These are phyloP conservation scores for Pterocarpus santalinus DNA, from an alignment of 306 rosid species.

Conservation along the genomic window DNA sequence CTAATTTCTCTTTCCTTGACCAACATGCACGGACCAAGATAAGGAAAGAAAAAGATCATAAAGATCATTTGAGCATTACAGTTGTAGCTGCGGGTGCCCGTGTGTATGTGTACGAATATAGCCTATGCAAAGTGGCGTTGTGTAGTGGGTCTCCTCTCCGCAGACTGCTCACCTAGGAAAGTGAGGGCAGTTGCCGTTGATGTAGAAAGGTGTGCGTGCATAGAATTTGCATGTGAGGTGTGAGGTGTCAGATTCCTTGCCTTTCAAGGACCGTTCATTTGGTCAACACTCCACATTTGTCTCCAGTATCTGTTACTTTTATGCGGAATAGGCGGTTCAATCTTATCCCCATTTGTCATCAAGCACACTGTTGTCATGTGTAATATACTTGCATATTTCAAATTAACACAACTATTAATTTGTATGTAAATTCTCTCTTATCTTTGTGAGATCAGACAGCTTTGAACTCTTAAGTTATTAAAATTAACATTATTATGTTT, in stretches of 20 bases:
- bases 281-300: background rate
- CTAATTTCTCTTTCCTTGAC: background rate
- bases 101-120: too few species aligned
- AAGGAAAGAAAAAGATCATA: background rate
- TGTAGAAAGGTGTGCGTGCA: background rate
- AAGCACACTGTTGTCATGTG: background rate
- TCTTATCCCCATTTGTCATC: background rate
- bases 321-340: too few species aligned
- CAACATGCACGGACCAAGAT: background rate
- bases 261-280: background rate
- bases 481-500: background rate
- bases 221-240: background rate
- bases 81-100: too few species aligned
- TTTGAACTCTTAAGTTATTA: background rate
- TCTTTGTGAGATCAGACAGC: too few species aligned
- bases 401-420: background rate
- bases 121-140: too few species aligned
- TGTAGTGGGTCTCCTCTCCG: background rate
- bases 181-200: background rate
- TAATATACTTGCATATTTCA: background rate
- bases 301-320: too few species aligned
- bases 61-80: too few species aligned
- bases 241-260: conserved; percentile 19
- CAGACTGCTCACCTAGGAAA: background rate
- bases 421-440: background rate